Evolutionary conservation across 805 yeast species (phyloP).

Genomic region (Metschnikowia shivogae): DNA sequence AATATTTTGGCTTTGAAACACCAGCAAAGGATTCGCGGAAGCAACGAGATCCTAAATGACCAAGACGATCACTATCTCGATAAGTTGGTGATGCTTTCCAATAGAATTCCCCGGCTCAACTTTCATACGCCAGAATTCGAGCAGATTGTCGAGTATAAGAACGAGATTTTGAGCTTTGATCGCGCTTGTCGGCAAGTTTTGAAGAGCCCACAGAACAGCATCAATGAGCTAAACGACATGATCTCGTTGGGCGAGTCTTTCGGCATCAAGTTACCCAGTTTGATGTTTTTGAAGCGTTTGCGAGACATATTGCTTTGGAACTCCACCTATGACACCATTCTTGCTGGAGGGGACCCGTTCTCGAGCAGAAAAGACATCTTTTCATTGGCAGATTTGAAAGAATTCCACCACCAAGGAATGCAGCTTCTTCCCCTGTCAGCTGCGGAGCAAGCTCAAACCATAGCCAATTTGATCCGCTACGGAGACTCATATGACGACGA

Average conservation of each 20-base stretch:
- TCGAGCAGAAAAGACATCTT: constrained; percentile 33
- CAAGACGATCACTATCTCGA: constrained; percentile 18
- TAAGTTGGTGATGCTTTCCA: constrained; percentile 18
- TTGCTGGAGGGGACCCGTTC: constrained; percentile 39
- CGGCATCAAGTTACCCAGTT: constrained; percentile 52
- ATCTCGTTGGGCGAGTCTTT: constrained; percentile 56
- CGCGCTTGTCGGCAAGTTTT: constrained; percentile 39
- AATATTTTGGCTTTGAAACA: constrained; percentile 48
- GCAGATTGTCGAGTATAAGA: constrained; percentile 50
- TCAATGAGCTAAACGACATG: constrained; percentile 49
- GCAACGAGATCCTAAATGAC: constrained; percentile 19
- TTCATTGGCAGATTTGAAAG: constrained; percentile 25
- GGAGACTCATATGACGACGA: constrained; percentile 25
- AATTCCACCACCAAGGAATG: constrained; percentile 27
- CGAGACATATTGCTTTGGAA: constrained; percentile 35
- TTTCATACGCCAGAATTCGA: constrained; percentile 57
- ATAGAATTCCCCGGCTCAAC: constrained; percentile 45
- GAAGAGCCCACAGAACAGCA: constrained; percentile 27
- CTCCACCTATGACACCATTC: constrained; percentile 27
- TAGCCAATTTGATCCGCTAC: constrained; percentile 21
- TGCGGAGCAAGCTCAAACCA: constrained; percentile 26
- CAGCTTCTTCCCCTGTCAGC: constrained; percentile 28
- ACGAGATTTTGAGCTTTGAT: constrained; percentile 50
- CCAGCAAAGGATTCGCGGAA: constrained; percentile 42
- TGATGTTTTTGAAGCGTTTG: constrained; percentile 34